phyloP scores from a whole-genome alignment of 345 rosid species.

The Eucalyptus decipiens region DNA sequence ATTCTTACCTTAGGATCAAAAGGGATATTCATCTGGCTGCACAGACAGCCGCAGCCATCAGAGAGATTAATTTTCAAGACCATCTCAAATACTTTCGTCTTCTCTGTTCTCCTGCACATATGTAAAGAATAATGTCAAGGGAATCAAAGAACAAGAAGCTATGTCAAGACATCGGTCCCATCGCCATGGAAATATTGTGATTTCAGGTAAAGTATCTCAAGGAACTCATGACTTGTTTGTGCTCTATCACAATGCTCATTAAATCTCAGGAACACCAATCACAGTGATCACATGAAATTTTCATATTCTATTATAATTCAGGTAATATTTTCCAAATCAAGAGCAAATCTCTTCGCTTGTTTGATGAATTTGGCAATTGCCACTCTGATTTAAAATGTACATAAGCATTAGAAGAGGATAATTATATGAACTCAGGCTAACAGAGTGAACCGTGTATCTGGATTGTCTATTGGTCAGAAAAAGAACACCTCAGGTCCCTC shows the following conservation, averaged over 20 bases:
- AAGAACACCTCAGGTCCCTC: neutral
- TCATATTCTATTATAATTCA: neutral
- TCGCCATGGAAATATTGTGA: neutral
- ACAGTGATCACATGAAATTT: neutral
- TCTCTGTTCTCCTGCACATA: constrained; percentile 65
- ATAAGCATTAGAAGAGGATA: neutral
- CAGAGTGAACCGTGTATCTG: neutral
- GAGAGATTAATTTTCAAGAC: constrained; percentile 53
- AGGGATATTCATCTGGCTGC: constrained; percentile 53
- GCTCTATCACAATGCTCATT: neutral
- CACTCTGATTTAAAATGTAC: neutral
- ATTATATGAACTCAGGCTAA: neutral
- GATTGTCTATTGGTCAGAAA: neutral
- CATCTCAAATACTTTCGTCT: constrained; percentile 53
- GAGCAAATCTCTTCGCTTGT: neutral
- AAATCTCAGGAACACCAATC: neutral
- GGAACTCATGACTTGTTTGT: neutral
- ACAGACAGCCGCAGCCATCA: constrained; percentile 71
- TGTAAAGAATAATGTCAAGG: neutral
- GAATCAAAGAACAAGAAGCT: neutral
- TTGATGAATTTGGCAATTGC: neutral
- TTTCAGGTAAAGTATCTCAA: neutral
- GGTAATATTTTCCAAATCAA: neutral
- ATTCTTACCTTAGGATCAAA: constrained; percentile 59
- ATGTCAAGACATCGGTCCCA: neutral